A percentile compares a stretch with the other conserved stretches of the same genome.
These are phyloP conservation scores for Aspergillus vadensis DNA, from an alignment of 2,329 filamentous ascomycete genomes.

Conservation along the genomic window DNA sequence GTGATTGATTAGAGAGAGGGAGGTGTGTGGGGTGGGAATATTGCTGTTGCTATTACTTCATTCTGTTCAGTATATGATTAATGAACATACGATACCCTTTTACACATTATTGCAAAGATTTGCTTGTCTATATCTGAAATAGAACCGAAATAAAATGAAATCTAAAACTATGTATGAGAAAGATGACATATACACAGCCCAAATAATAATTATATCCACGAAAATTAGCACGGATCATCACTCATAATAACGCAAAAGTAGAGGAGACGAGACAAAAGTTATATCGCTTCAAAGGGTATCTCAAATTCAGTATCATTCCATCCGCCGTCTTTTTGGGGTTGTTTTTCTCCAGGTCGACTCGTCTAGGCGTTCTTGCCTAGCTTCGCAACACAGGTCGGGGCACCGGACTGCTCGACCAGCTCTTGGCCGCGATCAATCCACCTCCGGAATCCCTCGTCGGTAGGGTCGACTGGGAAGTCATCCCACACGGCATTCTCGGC, in stretches of 20 bases:
- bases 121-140: not conserved
- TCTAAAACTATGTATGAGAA: not conserved
- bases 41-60: not conserved
- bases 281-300: conserved; percentile 38
- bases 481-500: conserved; percentile 45
- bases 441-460: conserved; percentile 40
- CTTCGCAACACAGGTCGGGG: conserved; percentile 33
- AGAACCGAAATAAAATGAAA: not conserved
- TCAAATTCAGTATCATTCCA: conserved; percentile 34
- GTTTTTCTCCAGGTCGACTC: not conserved
- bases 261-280: conserved; percentile 17
- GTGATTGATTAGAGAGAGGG: not conserved
- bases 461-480: conserved; percentile 45
- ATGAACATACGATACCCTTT: conserved; percentile 11
- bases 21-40: not conserved
- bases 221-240: conserved; percentile 15
- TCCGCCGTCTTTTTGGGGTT: conserved; percentile 18
- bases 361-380: conserved; percentile 12
- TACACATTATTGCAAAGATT: not conserved
- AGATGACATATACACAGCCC: not conserved
- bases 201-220: not conserved
- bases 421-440: conserved; percentile 46
- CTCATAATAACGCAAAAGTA: conserved; percentile 8
- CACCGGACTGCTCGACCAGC: conserved; percentile 45
- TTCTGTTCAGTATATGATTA: conserved; percentile 1